Conservation (phyloP, 805 yeast species). For the Ogataea nakhonphanomensis region DNA sequence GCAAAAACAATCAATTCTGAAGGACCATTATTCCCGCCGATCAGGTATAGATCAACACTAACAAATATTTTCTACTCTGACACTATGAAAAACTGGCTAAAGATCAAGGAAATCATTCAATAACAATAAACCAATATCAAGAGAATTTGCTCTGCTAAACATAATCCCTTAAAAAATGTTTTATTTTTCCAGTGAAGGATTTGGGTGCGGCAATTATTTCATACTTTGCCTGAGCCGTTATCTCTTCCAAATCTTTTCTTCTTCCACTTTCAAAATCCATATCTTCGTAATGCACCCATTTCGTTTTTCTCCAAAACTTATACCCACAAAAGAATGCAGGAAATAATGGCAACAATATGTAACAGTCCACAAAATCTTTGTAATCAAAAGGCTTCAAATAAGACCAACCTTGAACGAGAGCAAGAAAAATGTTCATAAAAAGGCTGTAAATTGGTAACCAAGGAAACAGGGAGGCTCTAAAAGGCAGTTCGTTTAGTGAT, state of each 20-base stretch:
- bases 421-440: slow-evolving; percentile 47
- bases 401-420: slow-evolving; percentile 65
- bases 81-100: no score
- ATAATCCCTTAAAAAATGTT: no score
- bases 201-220: no score
- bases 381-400: slow-evolving; percentile 54
- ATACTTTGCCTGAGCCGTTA: background rate
- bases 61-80: no score
- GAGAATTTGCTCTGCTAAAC: no score
- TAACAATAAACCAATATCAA: no score
- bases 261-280: slow-evolving; percentile 51
- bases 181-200: no score
- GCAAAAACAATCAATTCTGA: no score
- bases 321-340: slow-evolving; percentile 28
- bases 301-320: slow-evolving; percentile 28
- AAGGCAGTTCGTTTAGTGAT: slow-evolving; percentile 48
- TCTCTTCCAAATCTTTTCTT: slow-evolving; percentile 29
- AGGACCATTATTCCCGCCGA: no score
- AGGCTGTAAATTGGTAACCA: slow-evolving; percentile 47
- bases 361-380: slow-evolving; percentile 54
- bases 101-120: no score
- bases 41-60: no score
- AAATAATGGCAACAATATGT: slow-evolving; percentile 58
- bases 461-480: slow-evolving; percentile 50
- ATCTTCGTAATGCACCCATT: slow-evolving; percentile 26